phyloP scores from a whole-genome alignment of 352 stramenopile genomes.

The Globisporangium paddicum region DNA sequence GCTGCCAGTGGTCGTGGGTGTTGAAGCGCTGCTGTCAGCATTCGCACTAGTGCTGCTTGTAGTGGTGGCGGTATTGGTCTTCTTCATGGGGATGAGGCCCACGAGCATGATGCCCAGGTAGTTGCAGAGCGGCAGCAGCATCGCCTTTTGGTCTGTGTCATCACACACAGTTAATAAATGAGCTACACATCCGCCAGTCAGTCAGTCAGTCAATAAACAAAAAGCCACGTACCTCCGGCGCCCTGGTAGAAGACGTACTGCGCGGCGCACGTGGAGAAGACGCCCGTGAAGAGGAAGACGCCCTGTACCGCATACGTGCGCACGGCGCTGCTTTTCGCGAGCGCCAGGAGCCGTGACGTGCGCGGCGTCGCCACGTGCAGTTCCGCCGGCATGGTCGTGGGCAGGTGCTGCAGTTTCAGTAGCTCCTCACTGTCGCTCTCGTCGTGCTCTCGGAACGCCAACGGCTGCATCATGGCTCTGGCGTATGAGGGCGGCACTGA shows the following conservation, averaged over 20 bases:
- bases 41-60: background rate
- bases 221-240: constrained; percentile 16
- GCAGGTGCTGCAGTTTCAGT: background rate
- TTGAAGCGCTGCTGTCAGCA: background rate
- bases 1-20: background rate
- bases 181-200: background rate
- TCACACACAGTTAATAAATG: background rate
- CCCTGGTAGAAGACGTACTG: constrained; percentile 86
- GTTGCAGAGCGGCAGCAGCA: constrained; percentile 85
- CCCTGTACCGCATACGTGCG: constrained; percentile 31
- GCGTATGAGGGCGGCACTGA: background rate
- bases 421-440: background rate
- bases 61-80: background rate
- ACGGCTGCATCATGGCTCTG: background rate
- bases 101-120: constrained; percentile 87
- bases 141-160: constrained; percentile 58
- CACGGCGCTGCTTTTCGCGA: background rate
- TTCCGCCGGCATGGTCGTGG: too few species aligned
- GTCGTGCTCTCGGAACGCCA: constrained; percentile 1
- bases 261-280: constrained; percentile 81
- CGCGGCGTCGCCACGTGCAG: background rate
- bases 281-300: constrained; percentile 77
- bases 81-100: constrained; percentile 41
- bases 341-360: background rate
- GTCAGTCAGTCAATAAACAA: background rate